Evolutionary conservation across 2,329 filamentous ascomycete species (phyloP).

Genomic region (Capronia coronata): DNA sequence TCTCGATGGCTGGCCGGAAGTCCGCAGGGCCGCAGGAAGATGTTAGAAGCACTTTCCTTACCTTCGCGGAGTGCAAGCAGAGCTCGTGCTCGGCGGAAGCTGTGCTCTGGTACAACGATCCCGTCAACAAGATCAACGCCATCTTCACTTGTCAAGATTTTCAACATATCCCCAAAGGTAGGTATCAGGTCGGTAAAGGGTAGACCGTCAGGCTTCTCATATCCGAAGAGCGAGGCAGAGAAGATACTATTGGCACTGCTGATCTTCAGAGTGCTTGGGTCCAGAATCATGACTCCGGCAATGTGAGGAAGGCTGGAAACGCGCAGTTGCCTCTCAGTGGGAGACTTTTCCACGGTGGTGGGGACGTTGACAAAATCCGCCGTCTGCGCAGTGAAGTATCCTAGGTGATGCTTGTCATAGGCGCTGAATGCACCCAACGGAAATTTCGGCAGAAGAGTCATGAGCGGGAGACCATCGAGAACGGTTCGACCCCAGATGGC

Average conservation of each 20-base stretch:
- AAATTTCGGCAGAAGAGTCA: conserved; percentile 71
- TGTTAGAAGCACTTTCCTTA: conserved; percentile 66
- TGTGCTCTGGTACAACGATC: conserved; percentile 95
- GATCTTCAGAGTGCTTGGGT: conserved; percentile 69
- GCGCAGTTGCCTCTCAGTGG: conserved; percentile 64
- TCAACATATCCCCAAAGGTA: conserved; percentile 75
- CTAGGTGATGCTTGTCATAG: conserved; percentile 44
- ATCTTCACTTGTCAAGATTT: conserved; percentile 78
- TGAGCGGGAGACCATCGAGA: conserved; percentile 64
- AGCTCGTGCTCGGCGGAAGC: conserved; percentile 81
- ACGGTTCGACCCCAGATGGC: conserved; percentile 73
- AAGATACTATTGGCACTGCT: conserved; percentile 94
- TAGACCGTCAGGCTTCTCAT: conserved; percentile 74
- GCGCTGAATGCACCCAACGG: conserved; percentile 54
- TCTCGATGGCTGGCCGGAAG: conserved; percentile 82
- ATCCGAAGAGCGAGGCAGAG: conserved; percentile 83
- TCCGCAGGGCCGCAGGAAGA: conserved; percentile 78
- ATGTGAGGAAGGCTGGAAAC: conserved; percentile 96
- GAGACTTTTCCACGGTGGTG: conserved; percentile 68
- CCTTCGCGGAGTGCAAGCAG: conserved; percentile 78
- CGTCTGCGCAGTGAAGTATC: conserved; percentile 80
- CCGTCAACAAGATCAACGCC: conserved; percentile 77
- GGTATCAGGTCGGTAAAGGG: conserved; percentile 76
- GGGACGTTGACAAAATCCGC: conserved; percentile 74
- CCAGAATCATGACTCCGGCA: conserved; percentile 88